Conservation (phyloP, 352 stramenopile species). For the Phytopythium vexans region DNA sequence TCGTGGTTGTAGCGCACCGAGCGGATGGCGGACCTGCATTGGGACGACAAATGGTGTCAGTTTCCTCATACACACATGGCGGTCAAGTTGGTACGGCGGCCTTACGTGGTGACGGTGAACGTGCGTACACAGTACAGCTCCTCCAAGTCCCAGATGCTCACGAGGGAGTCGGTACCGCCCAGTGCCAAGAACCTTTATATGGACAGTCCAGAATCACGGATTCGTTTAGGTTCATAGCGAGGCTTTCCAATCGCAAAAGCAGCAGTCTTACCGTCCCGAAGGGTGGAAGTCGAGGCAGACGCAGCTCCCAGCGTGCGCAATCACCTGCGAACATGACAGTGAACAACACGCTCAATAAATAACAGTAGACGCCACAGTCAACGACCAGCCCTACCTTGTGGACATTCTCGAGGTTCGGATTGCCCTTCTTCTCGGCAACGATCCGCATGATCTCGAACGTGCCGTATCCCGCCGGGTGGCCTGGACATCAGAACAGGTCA, state of each 20-base stretch:
- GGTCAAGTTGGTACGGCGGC: too few species aligned
- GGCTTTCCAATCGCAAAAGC: neutral
- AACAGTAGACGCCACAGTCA: neutral
- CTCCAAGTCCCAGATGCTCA: slow-evolving; percentile 84
- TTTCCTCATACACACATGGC: neutral
- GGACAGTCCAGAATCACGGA: slow-evolving; percentile 1
- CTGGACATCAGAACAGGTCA: slow-evolving; percentile 10
- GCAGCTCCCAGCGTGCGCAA: slow-evolving; percentile 78
- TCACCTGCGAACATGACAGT: slow-evolving; percentile 30
- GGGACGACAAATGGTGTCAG: neutral
- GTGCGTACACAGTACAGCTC: slow-evolving; percentile 85
- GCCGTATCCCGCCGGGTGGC: slow-evolving; percentile 66
- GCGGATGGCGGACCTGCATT: slow-evolving; percentile 65
- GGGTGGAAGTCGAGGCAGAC: slow-evolving; percentile 77
- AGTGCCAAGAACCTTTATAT: slow-evolving; percentile 58
- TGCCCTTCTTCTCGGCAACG: slow-evolving; percentile 70
- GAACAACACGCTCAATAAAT: slow-evolving; percentile 4
- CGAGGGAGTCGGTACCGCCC: slow-evolving; percentile 79
- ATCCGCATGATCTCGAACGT: slow-evolving; percentile 86
- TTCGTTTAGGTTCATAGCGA: neutral
- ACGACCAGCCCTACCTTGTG: slow-evolving; percentile 52
- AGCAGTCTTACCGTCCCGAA: slow-evolving; percentile 50
- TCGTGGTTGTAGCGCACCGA: slow-evolving; percentile 79
- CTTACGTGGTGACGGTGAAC: slow-evolving; percentile 74
- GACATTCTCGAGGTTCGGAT: slow-evolving; percentile 78